phyloP scores from a whole-genome alignment of 2,329 filamentous ascomycete genomes.

The Westerdykella sp. region DNA sequence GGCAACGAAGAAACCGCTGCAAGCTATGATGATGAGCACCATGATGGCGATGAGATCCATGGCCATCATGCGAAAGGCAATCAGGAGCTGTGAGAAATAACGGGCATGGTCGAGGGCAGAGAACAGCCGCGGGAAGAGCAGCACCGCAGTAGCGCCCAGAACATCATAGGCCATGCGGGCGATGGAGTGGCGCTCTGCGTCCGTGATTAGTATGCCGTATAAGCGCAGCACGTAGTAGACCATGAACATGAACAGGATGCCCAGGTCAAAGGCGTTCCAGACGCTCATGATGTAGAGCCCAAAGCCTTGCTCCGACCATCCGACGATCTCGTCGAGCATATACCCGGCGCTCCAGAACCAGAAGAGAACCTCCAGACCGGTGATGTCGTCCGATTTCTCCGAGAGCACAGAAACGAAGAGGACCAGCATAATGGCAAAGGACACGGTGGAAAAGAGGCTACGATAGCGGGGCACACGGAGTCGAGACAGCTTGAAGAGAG shows the following conservation, averaged over 20 bases:
- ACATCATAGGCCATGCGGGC: slow-evolving; percentile 88
- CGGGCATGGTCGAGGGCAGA: slow-evolving; percentile 90
- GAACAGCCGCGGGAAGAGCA: slow-evolving; percentile 85
- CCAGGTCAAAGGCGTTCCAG: slow-evolving; percentile 93
- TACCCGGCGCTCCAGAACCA: slow-evolving; percentile 98
- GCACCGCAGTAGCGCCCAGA: slow-evolving; percentile 82
- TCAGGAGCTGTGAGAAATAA: slow-evolving; percentile 91
- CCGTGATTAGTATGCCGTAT: slow-evolving; percentile 78
- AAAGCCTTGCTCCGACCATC: slow-evolving; percentile 95
- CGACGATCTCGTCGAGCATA: slow-evolving; percentile 92
- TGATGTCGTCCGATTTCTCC: slow-evolving; percentile 72
- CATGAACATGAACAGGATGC: slow-evolving; percentile 77
- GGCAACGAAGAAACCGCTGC: slow-evolving; percentile 92
- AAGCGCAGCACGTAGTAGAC: slow-evolving; percentile 85
- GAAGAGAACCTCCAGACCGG: slow-evolving; percentile 77
- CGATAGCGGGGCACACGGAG: slow-evolving; percentile 87
- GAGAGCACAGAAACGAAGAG: slow-evolving; percentile 79
- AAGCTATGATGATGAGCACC: slow-evolving; percentile 75
- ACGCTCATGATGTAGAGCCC: slow-evolving; percentile 96
- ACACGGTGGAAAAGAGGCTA: slow-evolving; percentile 82
- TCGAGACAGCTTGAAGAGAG: slow-evolving; percentile 83
- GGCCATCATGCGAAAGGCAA: slow-evolving; percentile 91
- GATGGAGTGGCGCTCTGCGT: slow-evolving; percentile 58
- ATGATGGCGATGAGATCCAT: slow-evolving; percentile 81
- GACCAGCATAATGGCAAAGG: slow-evolving; percentile 75